These are phyloP conservation scores for Colletotrichum sp. DNA, from an alignment of 2,329 filamentous ascomycete genomes.

Conservation along the genomic window DNA sequence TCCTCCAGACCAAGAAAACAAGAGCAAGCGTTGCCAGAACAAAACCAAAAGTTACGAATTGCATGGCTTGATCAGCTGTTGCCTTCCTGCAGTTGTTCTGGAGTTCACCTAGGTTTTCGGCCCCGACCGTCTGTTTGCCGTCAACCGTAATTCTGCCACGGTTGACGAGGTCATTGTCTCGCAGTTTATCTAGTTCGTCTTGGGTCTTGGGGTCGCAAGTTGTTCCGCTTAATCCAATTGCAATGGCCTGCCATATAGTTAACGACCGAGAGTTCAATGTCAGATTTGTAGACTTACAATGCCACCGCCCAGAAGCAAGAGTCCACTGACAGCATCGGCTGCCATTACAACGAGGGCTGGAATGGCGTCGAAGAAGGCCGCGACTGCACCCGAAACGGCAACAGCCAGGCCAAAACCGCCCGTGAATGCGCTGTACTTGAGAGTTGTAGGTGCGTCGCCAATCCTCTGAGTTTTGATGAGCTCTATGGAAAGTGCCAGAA, in stretches of 20 bases:
- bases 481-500: conserved; percentile 7
- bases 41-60: conserved; percentile 10
- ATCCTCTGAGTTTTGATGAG: background rate
- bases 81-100: conserved; percentile 6
- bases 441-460: background rate
- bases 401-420: conserved; percentile 13
- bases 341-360: conserved; percentile 5
- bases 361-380: conserved; percentile 11
- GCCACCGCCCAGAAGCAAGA: conserved; percentile 13
- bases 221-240: conserved; percentile 1
- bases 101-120: background rate
- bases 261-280: no score
- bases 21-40: conserved; percentile 1
- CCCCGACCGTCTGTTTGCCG: background rate
- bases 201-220: background rate
- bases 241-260: background rate
- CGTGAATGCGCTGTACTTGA: conserved; percentile 7
- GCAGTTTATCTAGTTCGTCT: rapidly evolving
- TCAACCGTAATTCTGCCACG: background rate
- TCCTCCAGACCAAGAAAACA: conserved; percentile 10
- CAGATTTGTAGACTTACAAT: background rate
- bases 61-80: conserved; percentile 9
- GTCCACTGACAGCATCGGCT: conserved; percentile 6
- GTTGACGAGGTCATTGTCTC: background rate
- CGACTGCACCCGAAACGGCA: background rate